phyloP scores from a whole-genome alignment of 2,329 filamentous ascomycete species.

The Leptographium wingfieldii region DNA sequence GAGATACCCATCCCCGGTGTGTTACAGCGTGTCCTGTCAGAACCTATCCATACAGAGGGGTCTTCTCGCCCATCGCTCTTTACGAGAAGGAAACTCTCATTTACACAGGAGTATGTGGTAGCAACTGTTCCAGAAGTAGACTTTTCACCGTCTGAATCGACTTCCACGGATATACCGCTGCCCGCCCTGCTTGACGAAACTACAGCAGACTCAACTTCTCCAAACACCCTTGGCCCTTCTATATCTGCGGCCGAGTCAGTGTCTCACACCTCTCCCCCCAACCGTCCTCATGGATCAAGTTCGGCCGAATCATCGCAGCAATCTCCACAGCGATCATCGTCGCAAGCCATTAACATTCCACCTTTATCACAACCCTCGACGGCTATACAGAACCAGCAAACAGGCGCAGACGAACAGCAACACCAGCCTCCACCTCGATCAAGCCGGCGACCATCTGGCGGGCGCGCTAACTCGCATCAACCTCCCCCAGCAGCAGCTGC shows the following conservation, averaged over 20 bases:
- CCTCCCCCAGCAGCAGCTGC: constrained; percentile 2
- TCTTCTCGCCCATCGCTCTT: not conserved
- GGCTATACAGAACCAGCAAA: constrained; percentile 15
- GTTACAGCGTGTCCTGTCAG: constrained; percentile 55
- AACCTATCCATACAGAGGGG: constrained; percentile 43
- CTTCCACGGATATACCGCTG: constrained; percentile 16
- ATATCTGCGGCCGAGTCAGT: not conserved
- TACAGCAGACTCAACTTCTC: not conserved
- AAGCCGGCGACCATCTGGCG: constrained; percentile 15
- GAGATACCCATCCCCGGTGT: constrained; percentile 34
- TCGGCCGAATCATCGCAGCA: constrained; percentile 15
- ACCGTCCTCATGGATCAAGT: not conserved
- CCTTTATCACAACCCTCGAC: constrained; percentile 24
- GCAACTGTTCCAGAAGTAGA: not conserved
- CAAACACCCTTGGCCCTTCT: not conserved
- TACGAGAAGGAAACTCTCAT: constrained; percentile 9
- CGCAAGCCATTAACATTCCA: constrained; percentile 31
- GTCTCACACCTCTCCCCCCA: not conserved
- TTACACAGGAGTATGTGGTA: not conserved
- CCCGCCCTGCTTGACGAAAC: constrained; percentile 5
- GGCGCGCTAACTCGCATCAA: constrained; percentile 4
- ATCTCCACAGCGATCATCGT: constrained; percentile 43
- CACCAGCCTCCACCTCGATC: constrained; percentile 20
- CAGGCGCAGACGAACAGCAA: not conserved
- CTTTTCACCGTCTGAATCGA: not conserved